A percentile compares a stretch with the other conserved stretches of the same genome.
These are phyloP conservation scores for Alternaria ethzedia DNA, from an alignment of 2,329 filamentous ascomycete genomes.

Conservation along the genomic window DNA sequence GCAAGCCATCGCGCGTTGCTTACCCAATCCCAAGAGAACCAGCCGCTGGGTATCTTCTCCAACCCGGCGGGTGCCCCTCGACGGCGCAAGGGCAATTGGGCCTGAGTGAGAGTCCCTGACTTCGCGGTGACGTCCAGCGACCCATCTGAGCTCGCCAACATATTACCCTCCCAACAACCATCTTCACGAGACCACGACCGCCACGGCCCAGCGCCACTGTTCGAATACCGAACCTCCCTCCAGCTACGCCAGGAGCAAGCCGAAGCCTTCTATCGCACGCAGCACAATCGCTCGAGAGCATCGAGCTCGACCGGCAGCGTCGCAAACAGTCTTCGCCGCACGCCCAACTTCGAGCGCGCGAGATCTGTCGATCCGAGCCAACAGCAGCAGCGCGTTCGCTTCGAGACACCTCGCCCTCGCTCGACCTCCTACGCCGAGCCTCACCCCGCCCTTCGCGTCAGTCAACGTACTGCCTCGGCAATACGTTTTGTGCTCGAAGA, in stretches of 20 bases:
- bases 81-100: constrained; percentile 26
- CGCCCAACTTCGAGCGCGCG: constrained; percentile 56
- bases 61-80: constrained; percentile 28
- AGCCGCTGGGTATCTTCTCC: constrained; percentile 23
- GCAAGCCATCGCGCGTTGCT: constrained; percentile 19
- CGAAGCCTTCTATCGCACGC: constrained; percentile 41
- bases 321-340: constrained; percentile 60
- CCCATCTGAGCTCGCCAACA: constrained; percentile 33
- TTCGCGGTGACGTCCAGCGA: constrained; percentile 39
- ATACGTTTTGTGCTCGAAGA: constrained; percentile 93
- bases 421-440: constrained; percentile 46
- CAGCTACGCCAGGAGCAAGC: constrained; percentile 54
- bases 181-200: constrained; percentile 47
- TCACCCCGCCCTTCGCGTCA: constrained; percentile 71
- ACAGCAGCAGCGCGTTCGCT: constrained; percentile 43
- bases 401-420: constrained; percentile 38
- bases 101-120: constrained; percentile 13
- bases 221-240: constrained; percentile 44
- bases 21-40: constrained; percentile 11
- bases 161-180: constrained; percentile 31
- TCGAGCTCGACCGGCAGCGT: constrained; percentile 61
- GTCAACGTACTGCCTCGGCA: constrained; percentile 82
- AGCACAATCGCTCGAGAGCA: constrained; percentile 53
- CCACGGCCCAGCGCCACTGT: constrained; percentile 34
- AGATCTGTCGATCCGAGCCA: constrained; percentile 54